These are phyloP conservation scores for Pestalotiopsis sp. DNA, from an alignment of 2,329 filamentous ascomycete species.

Conservation along the genomic window DNA sequence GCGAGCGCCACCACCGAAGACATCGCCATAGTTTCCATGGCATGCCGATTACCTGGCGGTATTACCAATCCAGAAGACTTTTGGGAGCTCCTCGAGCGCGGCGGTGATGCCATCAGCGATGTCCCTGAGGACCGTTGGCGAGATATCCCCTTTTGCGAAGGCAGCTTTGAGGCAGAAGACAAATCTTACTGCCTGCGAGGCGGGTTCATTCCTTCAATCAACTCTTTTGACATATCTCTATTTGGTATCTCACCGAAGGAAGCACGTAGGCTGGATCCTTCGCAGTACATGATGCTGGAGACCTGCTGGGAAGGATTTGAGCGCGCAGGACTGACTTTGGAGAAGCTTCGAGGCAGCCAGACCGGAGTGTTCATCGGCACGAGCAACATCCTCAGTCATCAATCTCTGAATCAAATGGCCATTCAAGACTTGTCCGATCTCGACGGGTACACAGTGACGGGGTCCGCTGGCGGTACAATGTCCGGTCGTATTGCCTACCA, in stretches of 20 bases:
- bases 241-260: conserved; percentile 30
- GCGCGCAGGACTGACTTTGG: conserved; percentile 26
- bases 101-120: conserved; percentile 28
- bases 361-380: conserved; percentile 30
- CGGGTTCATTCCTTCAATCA: conserved; percentile 25
- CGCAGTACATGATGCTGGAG: conserved; percentile 29
- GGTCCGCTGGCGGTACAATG: conserved; percentile 26
- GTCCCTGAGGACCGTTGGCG: conserved; percentile 34
- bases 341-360: conserved; percentile 25
- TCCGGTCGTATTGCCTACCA: conserved; percentile 29
- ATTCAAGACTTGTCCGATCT: conserved; percentile 20
- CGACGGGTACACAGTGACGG: conserved; percentile 29
- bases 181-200: conserved; percentile 23
- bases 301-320: conserved; percentile 30
- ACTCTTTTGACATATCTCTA: conserved; percentile 27
- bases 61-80: conserved; percentile 32
- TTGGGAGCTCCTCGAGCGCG: conserved; percentile 35
- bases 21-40: conserved; percentile 35
- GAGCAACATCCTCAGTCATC: conserved; percentile 26
- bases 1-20: conserved; percentile 15
- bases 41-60: conserved; percentile 38
- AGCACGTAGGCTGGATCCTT: conserved; percentile 25
- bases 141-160: conserved; percentile 17
- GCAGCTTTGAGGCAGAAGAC: conserved; percentile 41
- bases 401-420: conserved; percentile 17